Percentiles rank a stretch among this genome's conserved stretches.
Conservation (phyloP, 805 yeast species). For the Diddensiella santjacobensis region DNA sequence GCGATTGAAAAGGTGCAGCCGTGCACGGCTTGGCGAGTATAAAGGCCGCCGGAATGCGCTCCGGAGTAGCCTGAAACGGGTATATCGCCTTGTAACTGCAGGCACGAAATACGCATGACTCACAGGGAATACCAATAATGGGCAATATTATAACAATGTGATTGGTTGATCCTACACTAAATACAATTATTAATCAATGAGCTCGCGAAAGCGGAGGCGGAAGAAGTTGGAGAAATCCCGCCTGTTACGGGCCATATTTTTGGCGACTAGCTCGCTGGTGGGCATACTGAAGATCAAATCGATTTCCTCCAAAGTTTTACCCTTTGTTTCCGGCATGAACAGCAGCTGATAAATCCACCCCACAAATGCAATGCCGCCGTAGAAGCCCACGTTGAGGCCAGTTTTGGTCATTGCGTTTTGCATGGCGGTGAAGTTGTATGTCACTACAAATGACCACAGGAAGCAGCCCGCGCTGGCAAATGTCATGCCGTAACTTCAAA, state of each 20-base stretch:
- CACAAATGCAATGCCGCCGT: slow-evolving; percentile 60
- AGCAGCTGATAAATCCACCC: slow-evolving; percentile 42
- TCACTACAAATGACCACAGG: slow-evolving; percentile 60
- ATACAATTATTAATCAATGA: too few species aligned
- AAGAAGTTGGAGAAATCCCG: slow-evolving; percentile 10
- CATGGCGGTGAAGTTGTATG: slow-evolving; percentile 61
- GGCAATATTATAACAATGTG: too few species aligned
- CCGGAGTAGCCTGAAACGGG: too few species aligned
- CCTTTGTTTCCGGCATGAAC: slow-evolving; percentile 69
- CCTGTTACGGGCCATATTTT: slow-evolving; percentile 28
- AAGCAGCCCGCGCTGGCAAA: slow-evolving; percentile 52
- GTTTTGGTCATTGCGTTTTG: slow-evolving; percentile 53
- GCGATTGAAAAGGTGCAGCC: too few species aligned
- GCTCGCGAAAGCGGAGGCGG: slow-evolving; percentile 8
- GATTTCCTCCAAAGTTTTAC: slow-evolving; percentile 65
- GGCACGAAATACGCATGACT: background rate
- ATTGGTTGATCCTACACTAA: too few species aligned
- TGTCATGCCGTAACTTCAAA: slow-evolving; percentile 66
- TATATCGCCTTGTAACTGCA: too few species aligned
- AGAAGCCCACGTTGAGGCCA: slow-evolving; percentile 62
- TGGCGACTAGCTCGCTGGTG: slow-evolving; percentile 33
- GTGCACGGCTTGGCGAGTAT: background rate
- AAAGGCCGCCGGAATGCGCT: background rate
- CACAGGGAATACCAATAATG: too few species aligned
- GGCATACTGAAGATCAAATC: slow-evolving; percentile 55